Evolutionary conservation across 169 alveolate genomes (phyloP), one percentile per base, ranked within the genome.

Genomic region (Plasmodium reichenowi): DNA sequence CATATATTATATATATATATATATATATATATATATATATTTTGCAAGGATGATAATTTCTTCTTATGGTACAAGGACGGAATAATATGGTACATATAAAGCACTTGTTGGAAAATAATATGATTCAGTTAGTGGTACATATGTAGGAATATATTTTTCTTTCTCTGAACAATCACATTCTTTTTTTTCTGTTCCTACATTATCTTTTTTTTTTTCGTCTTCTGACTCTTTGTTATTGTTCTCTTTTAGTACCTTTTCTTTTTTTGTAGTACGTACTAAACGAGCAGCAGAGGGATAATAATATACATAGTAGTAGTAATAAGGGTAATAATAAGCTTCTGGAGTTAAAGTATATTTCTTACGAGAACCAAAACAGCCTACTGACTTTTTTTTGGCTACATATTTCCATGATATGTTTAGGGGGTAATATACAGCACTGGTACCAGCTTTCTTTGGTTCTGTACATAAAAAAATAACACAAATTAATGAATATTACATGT

Each of bases 361-460:
- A 48, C 78, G 48, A 32, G 74, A 64, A 7, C 89, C 76, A 22
- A 64, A 78, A 70, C 89, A 78, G 4, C 89, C 89, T 8, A 38
- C 48, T 45, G 89, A 50, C 48, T 66, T 78, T 10, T 75, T 64
- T 58, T 71, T 66, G 24, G 47, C 20, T 13, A 78, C 78, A 78
- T 78, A 78, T 59, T 78, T 66, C 89, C 89, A 64, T 59, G 89
- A 50, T 48, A 78, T 29, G 45, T 56, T 70, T 20, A 50, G 38
- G 48, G 89, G 89, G 29, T 78, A 78, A 45, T 78, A 78, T 45
- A 64, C 17, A 8, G 89, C 43, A 43, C 48, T 60, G 45, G 32
- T 56, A 12, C 9, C 22, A 17, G 67, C 10, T 63, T 56, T 45
- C 50, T 63, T 29, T 8, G 88, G 88, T 59, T 56, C 88, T 75